Percentiles rank a stretch among this genome's conserved stretches.
These are phyloP conservation scores for Chenopodium formosanum DNA, from an alignment of 148 eudicot genomes.

Conservation along the genomic window DNA sequence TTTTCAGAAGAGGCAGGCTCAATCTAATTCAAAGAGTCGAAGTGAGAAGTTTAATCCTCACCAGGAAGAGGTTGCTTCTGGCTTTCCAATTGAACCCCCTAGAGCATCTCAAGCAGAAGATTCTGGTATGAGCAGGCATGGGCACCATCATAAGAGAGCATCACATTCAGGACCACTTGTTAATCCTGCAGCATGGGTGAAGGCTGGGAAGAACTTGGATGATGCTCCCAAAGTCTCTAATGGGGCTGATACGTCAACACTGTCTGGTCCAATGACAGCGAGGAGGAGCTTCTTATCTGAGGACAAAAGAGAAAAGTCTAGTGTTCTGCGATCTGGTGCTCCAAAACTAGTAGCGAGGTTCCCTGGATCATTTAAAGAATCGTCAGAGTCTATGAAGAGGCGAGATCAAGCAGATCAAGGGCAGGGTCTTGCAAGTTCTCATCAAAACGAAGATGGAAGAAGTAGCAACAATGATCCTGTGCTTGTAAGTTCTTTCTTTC, in stretches of 20 bases:
- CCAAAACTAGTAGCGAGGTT: constrained; percentile 60
- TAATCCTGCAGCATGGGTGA: constrained; percentile 69
- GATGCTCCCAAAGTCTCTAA: constrained; percentile 62
- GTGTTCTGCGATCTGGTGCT: constrained; percentile 46
- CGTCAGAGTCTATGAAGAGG: constrained; percentile 43
- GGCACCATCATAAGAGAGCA: constrained; percentile 54
- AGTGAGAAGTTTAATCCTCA: constrained; percentile 90
- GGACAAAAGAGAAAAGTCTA: constrained; percentile 53
- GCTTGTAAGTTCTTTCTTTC: constrained; percentile 52
- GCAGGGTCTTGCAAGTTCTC: constrained; percentile 35
- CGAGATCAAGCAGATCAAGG: constrained; percentile 45
- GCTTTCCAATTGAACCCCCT: constrained; percentile 90
- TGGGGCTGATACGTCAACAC: constrained; percentile 49
- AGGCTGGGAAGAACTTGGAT: constrained; percentile 59
- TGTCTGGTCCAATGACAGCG: constrained; percentile 49
- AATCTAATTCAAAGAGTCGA: constrained; percentile 68
- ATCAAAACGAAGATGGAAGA: constrained; percentile 58
- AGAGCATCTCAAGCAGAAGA: constrained; percentile 70
- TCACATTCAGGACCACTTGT: constrained; percentile 93
- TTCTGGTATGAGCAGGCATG: constrained; percentile 38
- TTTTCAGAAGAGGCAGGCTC: constrained; percentile 71
- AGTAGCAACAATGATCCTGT: constrained; percentile 58
- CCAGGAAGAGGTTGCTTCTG: constrained; percentile 90
- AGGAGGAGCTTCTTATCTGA: constrained; percentile 60
- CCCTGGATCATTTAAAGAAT: constrained; percentile 85